Conservation (phyloP, 106 monocot species). For the Acorus gramineus region DNA sequence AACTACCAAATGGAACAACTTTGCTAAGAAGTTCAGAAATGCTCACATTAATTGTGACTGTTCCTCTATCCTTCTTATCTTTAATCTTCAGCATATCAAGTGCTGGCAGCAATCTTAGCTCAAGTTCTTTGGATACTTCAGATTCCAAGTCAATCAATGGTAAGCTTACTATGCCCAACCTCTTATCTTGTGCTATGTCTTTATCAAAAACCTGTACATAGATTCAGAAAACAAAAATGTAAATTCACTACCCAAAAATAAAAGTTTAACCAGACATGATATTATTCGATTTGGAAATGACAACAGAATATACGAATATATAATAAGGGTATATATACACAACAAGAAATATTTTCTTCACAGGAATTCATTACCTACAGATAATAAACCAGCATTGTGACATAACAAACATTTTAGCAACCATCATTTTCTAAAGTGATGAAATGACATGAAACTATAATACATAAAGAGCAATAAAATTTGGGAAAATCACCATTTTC, state of each 20-base stretch:
- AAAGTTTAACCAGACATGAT: no score
- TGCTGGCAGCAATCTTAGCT: slow-evolving; percentile 59
- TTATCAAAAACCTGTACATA: slow-evolving; percentile 72
- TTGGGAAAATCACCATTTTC: no score
- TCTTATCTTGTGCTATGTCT: slow-evolving; percentile 79
- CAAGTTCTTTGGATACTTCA: slow-evolving; percentile 56
- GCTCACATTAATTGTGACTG: slow-evolving; percentile 66
- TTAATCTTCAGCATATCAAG: slow-evolving; percentile 75
- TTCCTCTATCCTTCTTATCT: slow-evolving; percentile 95
- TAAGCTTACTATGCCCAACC: slow-evolving; percentile 60
- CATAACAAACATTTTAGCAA: no score
- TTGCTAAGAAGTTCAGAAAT: background rate
- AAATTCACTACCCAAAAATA: background rate
- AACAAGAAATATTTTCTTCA: no score
- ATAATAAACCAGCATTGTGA: no score
- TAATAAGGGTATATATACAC: no score
- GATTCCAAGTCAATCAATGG: slow-evolving; percentile 62
- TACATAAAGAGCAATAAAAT: no score
- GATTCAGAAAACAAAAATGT: background rate
- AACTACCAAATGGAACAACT: background rate
- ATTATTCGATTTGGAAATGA: no score
- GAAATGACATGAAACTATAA: no score
- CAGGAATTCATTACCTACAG: no score
- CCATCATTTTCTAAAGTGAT: no score
- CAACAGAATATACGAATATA: no score